phyloP scores from a whole-genome alignment of 495 filamentous ascomycete species.

The Apiosordaria backusii region DNA sequence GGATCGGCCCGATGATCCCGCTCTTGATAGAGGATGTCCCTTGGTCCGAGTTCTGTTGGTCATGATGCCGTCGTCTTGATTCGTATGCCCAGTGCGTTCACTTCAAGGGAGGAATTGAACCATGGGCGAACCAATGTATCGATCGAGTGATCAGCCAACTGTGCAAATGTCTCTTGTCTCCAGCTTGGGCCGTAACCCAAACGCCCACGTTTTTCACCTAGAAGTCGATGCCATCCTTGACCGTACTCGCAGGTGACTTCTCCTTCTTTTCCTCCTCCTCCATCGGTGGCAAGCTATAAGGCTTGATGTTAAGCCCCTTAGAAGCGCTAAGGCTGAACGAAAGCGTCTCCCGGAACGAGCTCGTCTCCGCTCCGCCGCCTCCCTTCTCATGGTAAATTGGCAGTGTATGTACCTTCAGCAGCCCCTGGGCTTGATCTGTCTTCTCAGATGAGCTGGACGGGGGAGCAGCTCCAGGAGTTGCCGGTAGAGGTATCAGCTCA shows the following conservation, averaged over 20 bases:
- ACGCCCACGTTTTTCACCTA: slow-evolving; percentile 11
- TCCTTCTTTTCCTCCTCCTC: slow-evolving; percentile 74
- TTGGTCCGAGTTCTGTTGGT: neutral
- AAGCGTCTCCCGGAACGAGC: slow-evolving; percentile 73
- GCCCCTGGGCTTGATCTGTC: slow-evolving; percentile 74
- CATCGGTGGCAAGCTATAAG: slow-evolving; percentile 85
- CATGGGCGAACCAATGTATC: neutral
- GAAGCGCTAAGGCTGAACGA: slow-evolving; percentile 84
- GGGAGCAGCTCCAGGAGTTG: slow-evolving; percentile 56
- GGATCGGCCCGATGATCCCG: neutral
- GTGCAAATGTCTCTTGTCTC: neutral
- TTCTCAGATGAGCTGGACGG: slow-evolving; percentile 35
- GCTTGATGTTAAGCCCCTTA: slow-evolving; percentile 76
- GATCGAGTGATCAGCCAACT: neutral
- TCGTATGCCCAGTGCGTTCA: too few relatives aligned
- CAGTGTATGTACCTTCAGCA: slow-evolving; percentile 76
- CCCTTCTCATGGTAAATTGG: slow-evolving; percentile 86
- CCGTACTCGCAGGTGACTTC: slow-evolving; percentile 37
- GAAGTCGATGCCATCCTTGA: slow-evolving; percentile 34
- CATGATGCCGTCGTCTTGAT: neutral
- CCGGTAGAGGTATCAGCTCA: slow-evolving; percentile 81
- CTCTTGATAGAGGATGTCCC: neutral
- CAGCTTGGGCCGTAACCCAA: neutral
- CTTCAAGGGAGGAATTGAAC: neutral
- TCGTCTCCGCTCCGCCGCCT: slow-evolving; percentile 65